These are phyloP conservation scores for Saccharomycopsis malanga DNA, from an alignment of 805 yeast genomes.

Conservation along the genomic window DNA sequence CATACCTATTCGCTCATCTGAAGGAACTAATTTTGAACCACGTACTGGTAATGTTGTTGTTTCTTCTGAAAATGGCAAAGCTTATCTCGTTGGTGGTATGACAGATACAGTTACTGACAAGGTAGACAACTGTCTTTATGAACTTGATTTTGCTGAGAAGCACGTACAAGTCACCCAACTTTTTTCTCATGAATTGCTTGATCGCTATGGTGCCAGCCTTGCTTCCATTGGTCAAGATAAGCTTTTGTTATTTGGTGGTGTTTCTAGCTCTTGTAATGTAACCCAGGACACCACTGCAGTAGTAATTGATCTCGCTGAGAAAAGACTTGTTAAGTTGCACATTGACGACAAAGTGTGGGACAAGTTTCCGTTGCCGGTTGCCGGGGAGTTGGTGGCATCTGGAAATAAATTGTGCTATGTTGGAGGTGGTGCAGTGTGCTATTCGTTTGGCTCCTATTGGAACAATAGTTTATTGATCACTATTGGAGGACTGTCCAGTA, in stretches of 20 bases:
- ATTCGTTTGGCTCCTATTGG: constrained; percentile 65
- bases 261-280: constrained; percentile 33
- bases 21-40: too few relatives aligned
- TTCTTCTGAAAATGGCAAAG: background rate
- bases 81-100: constrained; percentile 37
- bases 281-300: constrained; percentile 34
- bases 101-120: constrained; percentile 20
- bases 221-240: constrained; percentile 24
- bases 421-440: constrained; percentile 80
- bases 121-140: constrained; percentile 28
- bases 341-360: constrained; percentile 32
- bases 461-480: constrained; percentile 25
- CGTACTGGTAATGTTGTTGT: too few relatives aligned
- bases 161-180: constrained; percentile 23
- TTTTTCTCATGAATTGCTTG: constrained; percentile 29
- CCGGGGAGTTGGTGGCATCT: constrained; percentile 4
- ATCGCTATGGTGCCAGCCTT: constrained; percentile 44
- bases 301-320: constrained; percentile 26
- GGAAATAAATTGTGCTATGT: constrained; percentile 22
- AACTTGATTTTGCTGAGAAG: constrained; percentile 21
- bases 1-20: too few relatives aligned
- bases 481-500: too few relatives aligned
- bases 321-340: background rate
- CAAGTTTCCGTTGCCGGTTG: constrained; percentile 35
- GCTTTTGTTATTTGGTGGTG: constrained; percentile 52